phyloP scores from a whole-genome alignment of 805 yeast genomes.

The Naumovozyma castellii region DNA sequence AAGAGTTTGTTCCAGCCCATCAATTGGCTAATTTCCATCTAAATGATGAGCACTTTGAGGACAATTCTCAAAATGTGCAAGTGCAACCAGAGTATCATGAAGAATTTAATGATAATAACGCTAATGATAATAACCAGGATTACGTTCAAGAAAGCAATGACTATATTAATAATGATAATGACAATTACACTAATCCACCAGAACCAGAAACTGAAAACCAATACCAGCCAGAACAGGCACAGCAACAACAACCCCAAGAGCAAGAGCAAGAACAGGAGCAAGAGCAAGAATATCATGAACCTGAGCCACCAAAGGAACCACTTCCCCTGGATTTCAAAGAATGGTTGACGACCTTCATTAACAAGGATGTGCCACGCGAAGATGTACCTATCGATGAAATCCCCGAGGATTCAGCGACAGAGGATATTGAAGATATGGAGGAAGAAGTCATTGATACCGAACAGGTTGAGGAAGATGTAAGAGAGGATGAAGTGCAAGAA shows the following conservation, averaged over 20 bases:
- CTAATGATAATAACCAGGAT: slow-evolving; percentile 1
- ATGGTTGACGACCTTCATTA: slow-evolving; percentile 13
- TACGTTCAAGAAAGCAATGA: too few species aligned
- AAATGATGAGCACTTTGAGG: background rate
- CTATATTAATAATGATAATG: too few species aligned
- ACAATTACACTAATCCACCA: too few species aligned
- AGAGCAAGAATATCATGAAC: background rate
- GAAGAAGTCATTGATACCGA: background rate
- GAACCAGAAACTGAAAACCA: too few species aligned
- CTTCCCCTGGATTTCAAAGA: slow-evolving; percentile 11
- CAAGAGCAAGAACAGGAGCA: slow-evolving; percentile 1
- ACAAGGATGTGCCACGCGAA: slow-evolving; percentile 4
- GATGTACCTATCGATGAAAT: background rate
- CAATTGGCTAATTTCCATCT: slow-evolving; percentile 1
- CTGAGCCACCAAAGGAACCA: slow-evolving; percentile 2
- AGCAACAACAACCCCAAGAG: background rate
- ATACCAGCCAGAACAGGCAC: too few species aligned
- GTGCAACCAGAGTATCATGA: background rate
- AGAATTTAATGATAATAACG: background rate
- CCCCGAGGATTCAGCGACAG: background rate
- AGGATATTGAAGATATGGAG: background rate
- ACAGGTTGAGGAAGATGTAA: background rate
- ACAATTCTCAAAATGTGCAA: background rate
- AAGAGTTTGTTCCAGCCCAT: slow-evolving; percentile 1
- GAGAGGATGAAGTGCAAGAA: too few species aligned